Evolutionary conservation across 176 grass and related monocot genomes (phyloP).

Genomic region (Carex parvula): DNA sequence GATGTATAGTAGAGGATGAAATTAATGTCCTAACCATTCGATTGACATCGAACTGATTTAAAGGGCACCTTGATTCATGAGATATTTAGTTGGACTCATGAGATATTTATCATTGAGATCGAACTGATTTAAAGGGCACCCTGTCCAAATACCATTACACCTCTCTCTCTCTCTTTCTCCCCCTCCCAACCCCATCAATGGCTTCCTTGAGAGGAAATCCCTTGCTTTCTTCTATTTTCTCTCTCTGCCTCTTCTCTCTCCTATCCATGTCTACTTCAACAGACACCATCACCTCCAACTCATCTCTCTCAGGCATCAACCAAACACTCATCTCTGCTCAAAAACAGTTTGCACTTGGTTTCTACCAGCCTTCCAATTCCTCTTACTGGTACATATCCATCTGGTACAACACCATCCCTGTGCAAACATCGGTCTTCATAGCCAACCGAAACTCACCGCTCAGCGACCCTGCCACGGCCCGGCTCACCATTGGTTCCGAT

Average conservation of each 20-base stretch:
- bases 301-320: conserved; percentile 37
- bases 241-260: conserved; percentile 33
- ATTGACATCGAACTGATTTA: no score
- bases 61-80: no score
- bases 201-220: neutral
- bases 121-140: no score
- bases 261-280: conserved; percentile 29
- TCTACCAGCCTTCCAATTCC: conserved; percentile 44
- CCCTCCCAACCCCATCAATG: neutral
- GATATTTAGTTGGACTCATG: no score
- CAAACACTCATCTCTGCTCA: conserved; percentile 51
- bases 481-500: conserved; percentile 42
- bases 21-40: no score
- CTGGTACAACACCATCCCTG: conserved; percentile 67
- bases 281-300: conserved; percentile 59
- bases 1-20: no score
- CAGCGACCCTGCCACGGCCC: conserved; percentile 32
- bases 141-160: no score
- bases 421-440: conserved; percentile 42
- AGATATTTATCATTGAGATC: no score
- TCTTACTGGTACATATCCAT: conserved; percentile 72
- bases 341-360: conserved; percentile 57
- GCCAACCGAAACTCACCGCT: conserved; percentile 45
- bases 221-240: conserved; percentile 27
- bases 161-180: no score